Percentiles rank a stretch among this genome's conserved stretches.
Evolutionary conservation across 2,329 filamentous ascomycete genomes (phyloP).

Genomic region (Claviceps quebecensis): DNA sequence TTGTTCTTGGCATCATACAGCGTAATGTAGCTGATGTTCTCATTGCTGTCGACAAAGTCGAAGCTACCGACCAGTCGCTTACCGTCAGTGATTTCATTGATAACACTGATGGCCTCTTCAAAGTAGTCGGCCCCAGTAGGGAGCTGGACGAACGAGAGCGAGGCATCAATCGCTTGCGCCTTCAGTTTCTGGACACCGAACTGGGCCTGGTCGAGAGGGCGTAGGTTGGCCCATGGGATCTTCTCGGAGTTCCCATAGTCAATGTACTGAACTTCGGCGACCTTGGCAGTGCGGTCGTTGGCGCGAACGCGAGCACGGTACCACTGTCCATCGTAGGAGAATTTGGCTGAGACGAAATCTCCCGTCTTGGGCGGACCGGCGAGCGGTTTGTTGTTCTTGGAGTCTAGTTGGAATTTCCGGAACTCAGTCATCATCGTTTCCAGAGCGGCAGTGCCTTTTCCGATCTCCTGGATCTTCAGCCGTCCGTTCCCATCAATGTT

Average conservation of each 20-base stretch:
- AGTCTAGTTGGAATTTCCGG: slow-evolving; percentile 76
- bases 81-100: slow-evolving; percentile 60
- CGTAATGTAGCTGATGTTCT: slow-evolving; percentile 74
- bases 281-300: slow-evolving; percentile 82
- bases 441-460: slow-evolving; percentile 70
- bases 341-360: slow-evolving; percentile 81
- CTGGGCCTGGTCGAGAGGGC: slow-evolving; percentile 63
- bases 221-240: slow-evolving; percentile 70
- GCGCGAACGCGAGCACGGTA: slow-evolving; percentile 84
- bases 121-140: slow-evolving; percentile 74
- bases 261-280: slow-evolving; percentile 82
- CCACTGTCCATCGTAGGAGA: slow-evolving; percentile 81
- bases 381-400: slow-evolving; percentile 63
- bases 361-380: slow-evolving; percentile 72
- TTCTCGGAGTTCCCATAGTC: slow-evolving; percentile 94
- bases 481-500: slow-evolving; percentile 71
- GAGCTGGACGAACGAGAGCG: slow-evolving; percentile 79
- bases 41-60: slow-evolving; percentile 65
- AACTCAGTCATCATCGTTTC: slow-evolving; percentile 85
- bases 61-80: slow-evolving; percentile 80
- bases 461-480: slow-evolving; percentile 84
- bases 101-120: slow-evolving; percentile 59
- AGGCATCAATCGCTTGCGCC: slow-evolving; percentile 74
- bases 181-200: slow-evolving; percentile 74
- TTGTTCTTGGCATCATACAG: slow-evolving; percentile 64